Evolutionary conservation across 257 asterid species (phyloP).

Genomic region (Nicotiana tabacum): DNA sequence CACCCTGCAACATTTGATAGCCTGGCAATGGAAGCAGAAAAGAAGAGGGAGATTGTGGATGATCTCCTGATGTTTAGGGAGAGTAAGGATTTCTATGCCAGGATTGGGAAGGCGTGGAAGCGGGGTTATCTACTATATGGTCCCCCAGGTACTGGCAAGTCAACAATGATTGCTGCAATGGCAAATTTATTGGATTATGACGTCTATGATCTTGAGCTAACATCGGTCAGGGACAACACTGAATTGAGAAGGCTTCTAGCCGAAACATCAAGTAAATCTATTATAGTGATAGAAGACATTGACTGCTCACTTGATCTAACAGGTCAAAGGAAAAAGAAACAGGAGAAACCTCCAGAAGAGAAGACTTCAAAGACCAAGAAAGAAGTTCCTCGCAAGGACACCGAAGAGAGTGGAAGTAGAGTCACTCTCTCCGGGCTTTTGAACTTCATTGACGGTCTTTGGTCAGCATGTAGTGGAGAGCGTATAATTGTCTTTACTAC

Average conservation of each 20-base stretch:
- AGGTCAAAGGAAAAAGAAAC: constrained; percentile 12
- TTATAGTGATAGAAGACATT: constrained; percentile 14
- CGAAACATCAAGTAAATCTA: constrained; percentile 6
- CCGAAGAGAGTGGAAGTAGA: constrained; percentile 12
- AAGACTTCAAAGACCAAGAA: background rate
- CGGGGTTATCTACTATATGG: constrained; percentile 17
- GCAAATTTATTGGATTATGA: constrained; percentile 25
- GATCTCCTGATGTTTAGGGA: constrained; percentile 17
- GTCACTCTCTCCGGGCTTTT: constrained; percentile 20
- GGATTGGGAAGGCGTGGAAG: constrained; percentile 19
- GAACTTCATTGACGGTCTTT: constrained; percentile 20
- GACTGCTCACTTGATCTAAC: constrained; percentile 20
- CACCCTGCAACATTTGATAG: constrained; percentile 26
- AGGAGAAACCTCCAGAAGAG: background rate
- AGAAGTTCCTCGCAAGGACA: background rate
- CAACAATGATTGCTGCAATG: constrained; percentile 32
- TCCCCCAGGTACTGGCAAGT: constrained; percentile 23
- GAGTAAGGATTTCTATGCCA: constrained; percentile 15
- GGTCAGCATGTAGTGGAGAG: constrained; percentile 23
- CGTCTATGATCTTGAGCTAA: constrained; percentile 21
- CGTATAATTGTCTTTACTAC: constrained; percentile 21
- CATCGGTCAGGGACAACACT: constrained; percentile 24
- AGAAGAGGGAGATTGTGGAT: constrained; percentile 16
- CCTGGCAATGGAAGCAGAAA: constrained; percentile 17
- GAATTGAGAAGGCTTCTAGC: constrained; percentile 20